phyloP scores from a whole-genome alignment of 2,329 filamentous ascomycete genomes.

The Chrysosphaeria jannelii region DNA sequence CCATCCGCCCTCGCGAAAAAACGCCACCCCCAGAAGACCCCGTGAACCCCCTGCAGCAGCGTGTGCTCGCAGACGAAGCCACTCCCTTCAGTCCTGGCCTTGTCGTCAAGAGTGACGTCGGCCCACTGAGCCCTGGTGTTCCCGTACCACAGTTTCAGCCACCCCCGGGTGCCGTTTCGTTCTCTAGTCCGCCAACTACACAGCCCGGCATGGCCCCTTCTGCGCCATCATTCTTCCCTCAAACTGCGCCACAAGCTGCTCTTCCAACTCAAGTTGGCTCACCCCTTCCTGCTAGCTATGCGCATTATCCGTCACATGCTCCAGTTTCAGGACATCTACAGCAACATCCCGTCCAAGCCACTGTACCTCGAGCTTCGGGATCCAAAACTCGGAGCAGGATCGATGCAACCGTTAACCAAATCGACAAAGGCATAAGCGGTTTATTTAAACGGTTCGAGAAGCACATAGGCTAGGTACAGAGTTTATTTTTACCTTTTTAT shows the following conservation, averaged over 20 bases:
- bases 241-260: too few species aligned
- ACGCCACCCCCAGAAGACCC: conserved; percentile 45
- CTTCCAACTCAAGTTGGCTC: too few species aligned
- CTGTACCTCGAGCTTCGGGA: too few species aligned
- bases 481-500: not conserved
- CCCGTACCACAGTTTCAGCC: conserved; percentile 10
- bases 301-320: too few species aligned
- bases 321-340: too few species aligned
- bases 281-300: too few species aligned
- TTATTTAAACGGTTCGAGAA: conserved; percentile 58
- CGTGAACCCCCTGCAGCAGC: conserved; percentile 23
- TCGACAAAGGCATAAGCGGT: conserved; percentile 40
- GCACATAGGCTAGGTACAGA: conserved; percentile 22
- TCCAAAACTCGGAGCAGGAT: conserved; percentile 22
- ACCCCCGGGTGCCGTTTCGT: conserved; percentile 11
- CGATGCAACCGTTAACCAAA: conserved; percentile 30
- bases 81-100: conserved; percentile 22
- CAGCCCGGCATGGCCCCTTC: too few species aligned
- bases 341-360: too few species aligned
- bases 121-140: conserved; percentile 12
- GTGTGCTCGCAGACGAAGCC: conserved; percentile 22
- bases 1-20: conserved; percentile 44
- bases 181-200: conserved; percentile 13
- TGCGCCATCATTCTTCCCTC: too few species aligned
- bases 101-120: conserved; percentile 15